Evolutionary conservation across 225 moss, liverwort and hornwort species (phyloP), one percentile per base, ranked within the genome.

Genomic region (Antitrichia curtipendula): DNA sequence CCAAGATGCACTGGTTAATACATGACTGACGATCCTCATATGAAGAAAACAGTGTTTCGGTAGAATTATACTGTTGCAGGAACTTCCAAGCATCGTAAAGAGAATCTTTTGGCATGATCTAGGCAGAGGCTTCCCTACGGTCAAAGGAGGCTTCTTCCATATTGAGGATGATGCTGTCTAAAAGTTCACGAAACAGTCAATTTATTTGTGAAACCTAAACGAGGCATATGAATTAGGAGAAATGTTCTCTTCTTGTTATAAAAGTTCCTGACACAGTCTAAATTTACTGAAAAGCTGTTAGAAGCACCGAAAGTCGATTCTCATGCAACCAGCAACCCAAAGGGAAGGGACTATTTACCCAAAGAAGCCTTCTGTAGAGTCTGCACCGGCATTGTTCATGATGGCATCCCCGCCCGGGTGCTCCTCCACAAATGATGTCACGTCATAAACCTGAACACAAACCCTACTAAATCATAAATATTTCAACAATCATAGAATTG

Each of bases 341-440:
- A 78, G 59, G 11, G 54, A 2, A 63, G 77, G 70, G 79, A 73
- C 60, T 34, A 40, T 28, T 88, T 85, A 95, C 95, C 95, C 94
- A 40, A 58, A 93, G 61, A 95, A 95, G 57, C 93, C 95, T 81
- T 85, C 82, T 16, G 93, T 88, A 65, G 95, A 93, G 71, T 95
- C 95, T 78, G 85, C 92, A 80, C 93, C 95, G 20, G 93, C 95
- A 75, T 95, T 92, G 25, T 89, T 93, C 89, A 93, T 61, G 38
- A 95, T 93, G 41, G 91, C 90, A 61, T 95, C 88, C 86, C 93
- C 92, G 17, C 93, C 93, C 28, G 93, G 93, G 50, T 95, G 95
- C 93, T 93, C 95, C 59, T 93, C 93, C 87, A 93, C 93, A 86
- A 91, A 92, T 27, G 92, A 65, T 47, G 93, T 95, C 74, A 95